Evolutionary conservation across 495 filamentous ascomycete species (phyloP).

Genomic region (Aspergillus sclerotioniger): DNA sequence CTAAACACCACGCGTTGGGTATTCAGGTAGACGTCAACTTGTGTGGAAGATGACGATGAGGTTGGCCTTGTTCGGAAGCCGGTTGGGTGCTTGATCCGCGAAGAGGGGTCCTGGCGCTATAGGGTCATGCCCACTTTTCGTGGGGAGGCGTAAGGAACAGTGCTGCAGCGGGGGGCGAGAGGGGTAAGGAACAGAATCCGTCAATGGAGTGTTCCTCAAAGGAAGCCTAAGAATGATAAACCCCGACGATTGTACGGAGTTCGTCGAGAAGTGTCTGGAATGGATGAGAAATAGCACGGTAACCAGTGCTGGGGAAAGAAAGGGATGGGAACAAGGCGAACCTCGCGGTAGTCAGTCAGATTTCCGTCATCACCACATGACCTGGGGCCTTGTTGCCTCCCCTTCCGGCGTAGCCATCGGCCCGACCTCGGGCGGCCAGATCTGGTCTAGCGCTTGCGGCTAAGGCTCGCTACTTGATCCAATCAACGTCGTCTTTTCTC

Average conservation of each 20-base stretch:
- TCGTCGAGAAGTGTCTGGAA: background rate
- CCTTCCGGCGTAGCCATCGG: slow-evolving; percentile 6
- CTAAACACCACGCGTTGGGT: slow-evolving; percentile 15
- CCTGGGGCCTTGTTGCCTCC: slow-evolving; percentile 13
- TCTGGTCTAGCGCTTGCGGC: slow-evolving; percentile 4
- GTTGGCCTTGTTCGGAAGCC: background rate
- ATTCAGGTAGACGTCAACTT: background rate
- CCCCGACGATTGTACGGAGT: no score
- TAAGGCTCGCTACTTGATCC: background rate
- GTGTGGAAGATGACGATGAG: background rate
- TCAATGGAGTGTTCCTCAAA: slow-evolving; percentile 1
- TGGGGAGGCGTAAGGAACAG: slow-evolving; percentile 18
- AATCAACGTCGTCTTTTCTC: background rate
- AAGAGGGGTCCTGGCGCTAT: slow-evolving; percentile 12
- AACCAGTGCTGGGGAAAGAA: slow-evolving; percentile 16
- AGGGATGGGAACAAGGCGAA: slow-evolving; percentile 10
- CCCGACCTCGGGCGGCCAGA: slow-evolving; percentile 6
- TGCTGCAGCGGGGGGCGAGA: slow-evolving; percentile 18
- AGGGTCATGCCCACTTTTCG: slow-evolving; percentile 21
- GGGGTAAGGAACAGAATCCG: slow-evolving; percentile 3
- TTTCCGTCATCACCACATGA: slow-evolving; percentile 27
- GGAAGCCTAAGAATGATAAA: no score
- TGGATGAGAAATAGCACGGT: slow-evolving; percentile 13
- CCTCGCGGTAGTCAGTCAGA: slow-evolving; percentile 14
- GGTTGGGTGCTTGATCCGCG: background rate